Evolutionary conservation across 495 filamentous ascomycete genomes (phyloP).

Genomic region (Podospora tetraspora): DNA sequence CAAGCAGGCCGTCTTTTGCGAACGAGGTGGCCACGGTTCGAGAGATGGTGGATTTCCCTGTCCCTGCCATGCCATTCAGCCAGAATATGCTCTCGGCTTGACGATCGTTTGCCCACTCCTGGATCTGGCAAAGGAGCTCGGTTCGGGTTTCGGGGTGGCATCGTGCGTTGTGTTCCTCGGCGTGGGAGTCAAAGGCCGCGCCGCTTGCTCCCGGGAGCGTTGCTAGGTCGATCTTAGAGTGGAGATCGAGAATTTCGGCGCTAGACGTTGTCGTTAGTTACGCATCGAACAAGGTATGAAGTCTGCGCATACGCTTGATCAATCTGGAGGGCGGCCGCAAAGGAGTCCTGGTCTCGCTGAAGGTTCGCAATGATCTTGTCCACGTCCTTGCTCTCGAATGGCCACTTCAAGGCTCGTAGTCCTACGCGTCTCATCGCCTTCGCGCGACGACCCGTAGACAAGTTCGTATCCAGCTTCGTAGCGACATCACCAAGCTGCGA

Average conservation of each 20-base stretch:
- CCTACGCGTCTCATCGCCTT: slow-evolving; percentile 31
- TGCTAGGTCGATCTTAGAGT: slow-evolving; percentile 2
- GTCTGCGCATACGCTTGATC: slow-evolving; percentile 33
- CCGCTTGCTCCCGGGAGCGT: slow-evolving; percentile 13
- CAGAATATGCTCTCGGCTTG: slow-evolving; percentile 11
- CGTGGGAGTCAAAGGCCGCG: slow-evolving; percentile 28
- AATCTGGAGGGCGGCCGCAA: too few species aligned
- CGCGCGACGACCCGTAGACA: slow-evolving; percentile 26
- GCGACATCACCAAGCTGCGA: slow-evolving; percentile 22
- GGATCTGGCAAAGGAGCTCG: slow-evolving; percentile 23
- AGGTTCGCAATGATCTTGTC: slow-evolving; percentile 33
- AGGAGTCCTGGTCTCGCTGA: slow-evolving; percentile 31
- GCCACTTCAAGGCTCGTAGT: slow-evolving; percentile 40
- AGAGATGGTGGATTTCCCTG: slow-evolving; percentile 44
- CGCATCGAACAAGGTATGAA: background rate
- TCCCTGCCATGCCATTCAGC: slow-evolving; percentile 43
- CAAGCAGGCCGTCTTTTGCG: slow-evolving; percentile 29
- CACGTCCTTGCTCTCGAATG: slow-evolving; percentile 37
- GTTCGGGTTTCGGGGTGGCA: slow-evolving; percentile 29
- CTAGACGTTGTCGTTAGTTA: background rate
- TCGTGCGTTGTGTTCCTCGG: slow-evolving; percentile 25
- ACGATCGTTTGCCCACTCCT: slow-evolving; percentile 13
- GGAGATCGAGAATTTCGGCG: background rate
- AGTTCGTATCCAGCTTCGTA: slow-evolving; percentile 27
- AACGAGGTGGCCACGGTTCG: slow-evolving; percentile 34